Evolutionary conservation across 2,329 filamentous ascomycete species (phyloP).

Genomic region (Penicillium hordei): DNA sequence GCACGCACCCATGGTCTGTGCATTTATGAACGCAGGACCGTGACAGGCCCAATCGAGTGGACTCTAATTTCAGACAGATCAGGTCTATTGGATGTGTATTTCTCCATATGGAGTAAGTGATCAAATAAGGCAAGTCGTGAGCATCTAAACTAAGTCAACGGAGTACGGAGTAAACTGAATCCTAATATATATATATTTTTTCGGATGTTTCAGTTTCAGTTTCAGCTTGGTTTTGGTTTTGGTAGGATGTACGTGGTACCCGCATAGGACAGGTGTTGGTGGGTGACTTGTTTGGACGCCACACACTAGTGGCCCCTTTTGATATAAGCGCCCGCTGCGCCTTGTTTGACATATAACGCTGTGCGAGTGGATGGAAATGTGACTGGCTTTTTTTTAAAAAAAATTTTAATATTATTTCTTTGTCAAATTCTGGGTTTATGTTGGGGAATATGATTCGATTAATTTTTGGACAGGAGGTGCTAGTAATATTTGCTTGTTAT

Average conservation of each 20-base stretch:
- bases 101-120: neutral
- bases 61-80: neutral
- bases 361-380: slow-evolving; percentile 4
- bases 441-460: neutral
- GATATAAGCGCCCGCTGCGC: slow-evolving; percentile 22
- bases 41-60: neutral
- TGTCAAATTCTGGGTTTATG: neutral
- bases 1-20: slow-evolving; percentile 9
- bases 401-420: neutral
- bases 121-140: neutral
- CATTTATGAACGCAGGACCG: neutral
- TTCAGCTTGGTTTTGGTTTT: neutral
- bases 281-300: neutral
- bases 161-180: neutral
- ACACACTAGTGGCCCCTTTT: slow-evolving; percentile 3
- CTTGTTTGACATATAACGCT: slow-evolving; percentile 17
- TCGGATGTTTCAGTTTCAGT: neutral
- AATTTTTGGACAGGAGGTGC: neutral
- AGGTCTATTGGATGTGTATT: neutral
- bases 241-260: neutral
- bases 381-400: neutral
- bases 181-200: neutral
- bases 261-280: neutral
- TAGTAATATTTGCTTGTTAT: neutral
- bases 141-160: neutral